Base-by-base conservation (phyloP, 257 asterid species). In the Asclepias syriaca region DNA sequence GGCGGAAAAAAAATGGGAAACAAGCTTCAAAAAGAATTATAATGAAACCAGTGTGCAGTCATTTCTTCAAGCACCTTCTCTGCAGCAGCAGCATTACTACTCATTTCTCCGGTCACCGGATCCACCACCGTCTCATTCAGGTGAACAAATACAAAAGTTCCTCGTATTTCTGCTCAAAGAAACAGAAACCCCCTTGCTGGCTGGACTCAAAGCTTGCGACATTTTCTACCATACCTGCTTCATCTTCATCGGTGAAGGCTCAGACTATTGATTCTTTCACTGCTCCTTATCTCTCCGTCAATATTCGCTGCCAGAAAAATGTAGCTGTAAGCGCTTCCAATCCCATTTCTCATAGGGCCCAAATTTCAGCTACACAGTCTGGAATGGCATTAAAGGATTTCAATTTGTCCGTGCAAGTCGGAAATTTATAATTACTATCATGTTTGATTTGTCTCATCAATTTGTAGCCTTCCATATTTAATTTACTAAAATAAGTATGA, bases 261-360 rank as follows among this genome's bases (percentile, higher is more conserved):
- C 59, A 39, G 66, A 64, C 72, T 19, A n/a, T 49, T 15, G 81
- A 76, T 60, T 79, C 95, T 4, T 78, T 81, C 74, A 71, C 91
- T 67, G 79, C 96, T 21, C 87, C 90, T 55, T 91, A 91, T 77
- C 96, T 94, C 69, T 87, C 95, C 22, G 97, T 87, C 57, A 88
- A 84, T 66, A 87, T 94, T 79, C 81, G 68, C 84, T 94, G 97
- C 86, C 88, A 80, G 0, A 80, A 68, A 67, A 73, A 82, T 70
- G 84, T 78, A 5, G 79, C 89, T 24, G 99, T 94, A 83, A 82
- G 49, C 8, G 87, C 21, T 51, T 67, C 39, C 46, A 71, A 19
- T 54, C 63, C 8, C 19, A 16, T 77, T 54, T 24, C 27, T 24
- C 27, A 24, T 24, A 24, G 27, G 27, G 27, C 27, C 27, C 27